Evolutionary conservation across 306 rosid genomes (phyloP), one percentile per base, ranked within the genome.

Genomic region (Castanea crenata): DNA sequence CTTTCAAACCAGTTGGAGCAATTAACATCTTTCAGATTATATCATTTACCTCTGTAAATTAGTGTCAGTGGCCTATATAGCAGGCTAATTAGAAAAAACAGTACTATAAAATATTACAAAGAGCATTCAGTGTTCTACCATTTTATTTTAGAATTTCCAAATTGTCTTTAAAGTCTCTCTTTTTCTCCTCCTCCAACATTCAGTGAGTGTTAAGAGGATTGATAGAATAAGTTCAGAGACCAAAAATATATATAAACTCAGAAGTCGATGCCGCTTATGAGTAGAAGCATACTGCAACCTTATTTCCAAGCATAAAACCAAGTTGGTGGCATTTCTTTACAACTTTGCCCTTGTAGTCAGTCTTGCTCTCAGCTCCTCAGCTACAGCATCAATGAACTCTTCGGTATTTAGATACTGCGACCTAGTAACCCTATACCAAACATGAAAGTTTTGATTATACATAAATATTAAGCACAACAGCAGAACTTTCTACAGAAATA

Each of bases 381-480:
- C 98, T 77, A 95, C 99, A 20, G 92, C 96, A 71, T 95, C 99
- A 21, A 95, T 90, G 91, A 95, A 95, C 75, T 95, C 98, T 84
- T 91, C 93, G 0, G 99, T 95, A 83, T 91, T 95, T 89, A 95
- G 83, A 79, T 95, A 95, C 1, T 90, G 89, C 54, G 90, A 86
- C 88, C 99, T 88, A 21, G 90, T 68, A 82, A 95, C 90, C 89
- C 99, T 74, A 54, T 1, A 69, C 3, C 25, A 76, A 61, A 16
- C 13, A 54, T 19, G 38, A 51, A 14, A 51, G 76, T 34, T 68
- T 49, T 69, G 74, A 78, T 31, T 69, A 61, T 55, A 78, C 56
- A 23, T 76, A 58, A 81, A 35, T 54, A 27, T 63, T 20, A 77
- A 65, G 55, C 20, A 69, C 18, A 44, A 6, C 44, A 12, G 67